Conservation (phyloP, 73 alveolate genomes). For the Uronychia setigera region DNA sequence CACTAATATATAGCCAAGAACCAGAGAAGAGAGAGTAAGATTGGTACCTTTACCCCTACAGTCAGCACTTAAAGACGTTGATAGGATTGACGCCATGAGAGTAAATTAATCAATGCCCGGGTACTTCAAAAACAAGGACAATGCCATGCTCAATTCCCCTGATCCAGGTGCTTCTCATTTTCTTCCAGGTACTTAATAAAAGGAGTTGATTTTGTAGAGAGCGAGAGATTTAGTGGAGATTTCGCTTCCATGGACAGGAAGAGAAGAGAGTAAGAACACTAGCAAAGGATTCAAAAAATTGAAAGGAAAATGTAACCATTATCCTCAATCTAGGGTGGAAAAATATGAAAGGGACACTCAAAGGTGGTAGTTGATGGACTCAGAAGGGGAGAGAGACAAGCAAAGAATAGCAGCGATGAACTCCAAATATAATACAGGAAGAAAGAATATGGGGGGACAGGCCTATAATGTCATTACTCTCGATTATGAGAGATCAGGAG, state of each 20-base stretch:
- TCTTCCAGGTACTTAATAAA: constrained; percentile 9
- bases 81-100: constrained; percentile 21
- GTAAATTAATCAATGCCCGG: constrained; percentile 16
- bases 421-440: constrained; percentile 84
- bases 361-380: constrained; percentile 96
- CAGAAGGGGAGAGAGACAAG: constrained; percentile 83
- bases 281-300: constrained; percentile 13
- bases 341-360: constrained; percentile 86
- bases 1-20: constrained; percentile 21
- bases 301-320: constrained; percentile 14
- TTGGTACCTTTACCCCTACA: not conserved
- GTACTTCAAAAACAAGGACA: constrained; percentile 35
- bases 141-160: constrained; percentile 43
- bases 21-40: constrained; percentile 45
- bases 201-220: not conserved
- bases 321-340: constrained; percentile 31
- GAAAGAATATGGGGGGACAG: constrained; percentile 90
- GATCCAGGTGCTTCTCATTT: constrained; percentile 43
- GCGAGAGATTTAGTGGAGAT: constrained; percentile 61
- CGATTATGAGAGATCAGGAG: constrained; percentile 90
- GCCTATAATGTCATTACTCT: constrained; percentile 93
- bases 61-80: constrained; percentile 43
- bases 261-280: constrained; percentile 41
- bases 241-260: constrained; percentile 57
- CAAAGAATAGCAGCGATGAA: constrained; percentile 81